These are phyloP conservation scores for Moringa oleifera DNA, from an alignment of 345 rosid genomes.

Conservation along the genomic window DNA sequence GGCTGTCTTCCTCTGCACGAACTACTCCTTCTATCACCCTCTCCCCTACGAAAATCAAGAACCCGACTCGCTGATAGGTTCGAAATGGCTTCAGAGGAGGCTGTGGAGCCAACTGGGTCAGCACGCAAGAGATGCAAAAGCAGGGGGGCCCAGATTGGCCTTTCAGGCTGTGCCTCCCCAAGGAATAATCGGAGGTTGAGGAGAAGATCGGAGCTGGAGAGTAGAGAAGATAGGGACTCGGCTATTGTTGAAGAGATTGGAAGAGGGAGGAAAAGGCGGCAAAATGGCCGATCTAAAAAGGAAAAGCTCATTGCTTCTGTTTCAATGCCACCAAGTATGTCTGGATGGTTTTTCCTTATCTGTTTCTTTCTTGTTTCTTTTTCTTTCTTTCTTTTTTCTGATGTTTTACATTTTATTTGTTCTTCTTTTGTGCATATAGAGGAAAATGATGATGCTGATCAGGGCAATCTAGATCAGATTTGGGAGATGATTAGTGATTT, in stretches of 20 bases:
- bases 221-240: conserved; percentile 58
- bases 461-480: conserved; percentile 49
- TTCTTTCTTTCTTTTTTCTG: not conserved
- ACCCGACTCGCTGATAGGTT: conserved; percentile 59
- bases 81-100: conserved; percentile 54
- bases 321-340: conserved; percentile 45
- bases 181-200: conserved; percentile 52
- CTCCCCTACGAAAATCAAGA: conserved; percentile 53
- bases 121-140: conserved; percentile 51
- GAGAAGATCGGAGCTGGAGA: conserved; percentile 58
- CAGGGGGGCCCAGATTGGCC: conserved; percentile 45
- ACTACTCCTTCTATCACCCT: conserved; percentile 65
- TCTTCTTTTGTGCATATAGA: conserved; percentile 20
- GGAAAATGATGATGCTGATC: conserved; percentile 42
- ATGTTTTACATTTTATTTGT: conserved; percentile 3
- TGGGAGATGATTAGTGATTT: conserved; percentile 48
- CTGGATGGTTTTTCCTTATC: not conserved
- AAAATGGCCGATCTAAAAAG: conserved; percentile 53
- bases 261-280: conserved; percentile 50
- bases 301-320: conserved; percentile 57
- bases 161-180: conserved; percentile 46
- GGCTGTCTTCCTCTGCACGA: conserved; percentile 48
- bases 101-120: conserved; percentile 32
- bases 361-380: conserved; percentile 3
- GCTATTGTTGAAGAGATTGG: conserved; percentile 40